Evolutionary conservation across 2,329 filamentous ascomycete species (phyloP).

Genomic region (Arthrobotrys conoides): DNA sequence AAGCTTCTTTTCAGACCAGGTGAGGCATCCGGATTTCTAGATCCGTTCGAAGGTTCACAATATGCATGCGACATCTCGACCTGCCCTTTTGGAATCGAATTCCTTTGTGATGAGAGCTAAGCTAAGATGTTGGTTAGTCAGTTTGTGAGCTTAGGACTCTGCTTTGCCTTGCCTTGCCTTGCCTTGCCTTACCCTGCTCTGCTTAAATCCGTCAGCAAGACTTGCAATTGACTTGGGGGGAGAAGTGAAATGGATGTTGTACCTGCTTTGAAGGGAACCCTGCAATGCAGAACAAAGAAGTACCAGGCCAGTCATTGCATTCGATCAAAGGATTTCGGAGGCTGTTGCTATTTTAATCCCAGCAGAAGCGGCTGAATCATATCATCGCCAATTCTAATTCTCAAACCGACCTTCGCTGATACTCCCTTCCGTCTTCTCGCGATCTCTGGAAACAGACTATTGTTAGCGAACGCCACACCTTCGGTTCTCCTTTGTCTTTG

Average conservation of each 20-base stretch:
- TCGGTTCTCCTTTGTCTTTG: not conserved
- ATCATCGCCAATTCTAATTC: conserved; percentile 12
- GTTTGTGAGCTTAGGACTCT: not conserved
- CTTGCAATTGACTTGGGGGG: not conserved
- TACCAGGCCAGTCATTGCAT: not conserved
- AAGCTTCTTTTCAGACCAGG: conserved; percentile 18
- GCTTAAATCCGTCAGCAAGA: not conserved
- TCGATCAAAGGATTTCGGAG: conserved; percentile 19
- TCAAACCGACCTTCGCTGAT: not conserved
- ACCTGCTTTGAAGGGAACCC: conserved; percentile 24
- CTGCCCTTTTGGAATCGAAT: conserved; percentile 17
- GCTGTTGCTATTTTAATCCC: conserved; percentile 47
- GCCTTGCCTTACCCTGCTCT: too few species aligned
- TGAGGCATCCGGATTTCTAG: conserved; percentile 26
- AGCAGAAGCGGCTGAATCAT: conserved; percentile 33
- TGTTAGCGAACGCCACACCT: conserved; percentile 13
- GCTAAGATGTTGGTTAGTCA: not conserved
- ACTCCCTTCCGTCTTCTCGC: conserved; percentile 8
- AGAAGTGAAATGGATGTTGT: not conserved
- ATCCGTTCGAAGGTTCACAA: conserved; percentile 5
- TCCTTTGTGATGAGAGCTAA: not conserved
- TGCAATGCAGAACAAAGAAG: not conserved
- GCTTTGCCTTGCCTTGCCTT: not conserved
- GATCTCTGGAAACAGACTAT: conserved; percentile 16
- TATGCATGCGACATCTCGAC: conserved; percentile 2